These are phyloP conservation scores for Fagopyrum homotropicum DNA, from an alignment of 148 eudicot genomes.

Conservation along the genomic window DNA sequence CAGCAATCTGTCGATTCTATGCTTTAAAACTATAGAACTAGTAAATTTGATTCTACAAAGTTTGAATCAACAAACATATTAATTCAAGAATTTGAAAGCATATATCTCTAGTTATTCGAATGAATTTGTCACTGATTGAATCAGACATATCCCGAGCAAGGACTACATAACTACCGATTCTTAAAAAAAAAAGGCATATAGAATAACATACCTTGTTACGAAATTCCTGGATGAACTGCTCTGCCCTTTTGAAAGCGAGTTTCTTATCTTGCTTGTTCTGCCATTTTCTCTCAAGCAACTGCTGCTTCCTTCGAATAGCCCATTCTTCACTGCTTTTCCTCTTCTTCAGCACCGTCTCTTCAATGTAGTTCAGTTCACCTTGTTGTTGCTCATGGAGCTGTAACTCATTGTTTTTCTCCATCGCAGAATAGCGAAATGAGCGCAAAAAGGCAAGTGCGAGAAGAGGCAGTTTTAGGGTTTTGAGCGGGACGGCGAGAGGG, in stretches of 20 bases:
- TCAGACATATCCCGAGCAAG: neutral
- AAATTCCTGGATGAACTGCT: slow-evolving; percentile 57
- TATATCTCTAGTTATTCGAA: too few species aligned
- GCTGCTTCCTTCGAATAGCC: slow-evolving; percentile 70
- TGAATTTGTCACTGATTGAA: neutral
- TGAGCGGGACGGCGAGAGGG: too few species aligned
- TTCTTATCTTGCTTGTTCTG: slow-evolving; percentile 36
- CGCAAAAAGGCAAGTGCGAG: too few species aligned
- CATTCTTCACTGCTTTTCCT: slow-evolving; percentile 78
- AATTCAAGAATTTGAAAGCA: neutral
- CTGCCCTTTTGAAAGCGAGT: slow-evolving; percentile 65
- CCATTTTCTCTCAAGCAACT: slow-evolving; percentile 55
- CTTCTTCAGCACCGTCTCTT: slow-evolving; percentile 83
- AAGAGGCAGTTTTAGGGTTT: too few species aligned
- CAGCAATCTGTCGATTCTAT: too few species aligned
- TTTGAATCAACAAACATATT: neutral
- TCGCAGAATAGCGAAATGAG: neutral
- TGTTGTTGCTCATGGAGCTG: slow-evolving; percentile 8
- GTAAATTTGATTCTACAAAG: neutral
- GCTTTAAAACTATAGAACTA: too few species aligned
- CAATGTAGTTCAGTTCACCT: slow-evolving; percentile 30
- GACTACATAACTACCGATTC: neutral
- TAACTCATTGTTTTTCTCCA: neutral
- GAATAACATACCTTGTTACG: slow-evolving; percentile 41
- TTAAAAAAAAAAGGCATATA: neutral